Evolutionary conservation across 2,329 filamentous ascomycete species (phyloP), one percentile per base, ranked within the genome.

Genomic region (Chaetomiaceae sp.): DNA sequence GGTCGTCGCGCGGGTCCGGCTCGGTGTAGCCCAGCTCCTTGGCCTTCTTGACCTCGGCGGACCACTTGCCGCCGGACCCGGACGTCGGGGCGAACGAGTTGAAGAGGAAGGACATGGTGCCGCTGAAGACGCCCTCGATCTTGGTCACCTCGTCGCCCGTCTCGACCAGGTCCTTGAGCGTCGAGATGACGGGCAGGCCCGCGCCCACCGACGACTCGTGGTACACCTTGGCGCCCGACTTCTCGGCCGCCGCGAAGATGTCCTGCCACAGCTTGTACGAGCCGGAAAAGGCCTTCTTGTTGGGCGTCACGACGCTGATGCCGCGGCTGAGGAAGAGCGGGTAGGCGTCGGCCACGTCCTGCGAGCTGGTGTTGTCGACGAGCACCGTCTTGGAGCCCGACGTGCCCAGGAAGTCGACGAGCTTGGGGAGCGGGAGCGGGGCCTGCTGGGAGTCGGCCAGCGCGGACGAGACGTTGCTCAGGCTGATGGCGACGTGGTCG

Each of bases 71-170:
- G 31, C 88, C 88, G 20, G 78, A 75, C 5, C 87, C 87, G 46
- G 83, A 81, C 3, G 85, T 84, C 0, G 94, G 94, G 45, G 91
- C 90, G 70, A 97, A 99, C 20, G 84, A 91, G 78, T 97, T 97
- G 83, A 99, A 97, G 37, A 99, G 79, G 79, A 96, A 99, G 36
- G 89, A 95, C 84, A 99, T 92, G 51, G 94, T 99, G 59, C 94
- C 94, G 57, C 89, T 95, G 75, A 99, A 97, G 47, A 99, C 91
- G 61, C 94, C 94, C 74, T 97, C 92, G 63, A 99, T 95, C 73
- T 87, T 91, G 51, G 82, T 90, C 5, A 99, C 87, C 68, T 89
- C 80, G 68, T 99, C 94, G 38, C 94, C 94, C 1, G 94, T 99
- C 59, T 91, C 87, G 22, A 96, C 82, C n/a, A 99, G 80, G 65